Conservation (phyloP, 768 basidiomycete genomes). For the Gloeostereum incarnatum region DNA sequence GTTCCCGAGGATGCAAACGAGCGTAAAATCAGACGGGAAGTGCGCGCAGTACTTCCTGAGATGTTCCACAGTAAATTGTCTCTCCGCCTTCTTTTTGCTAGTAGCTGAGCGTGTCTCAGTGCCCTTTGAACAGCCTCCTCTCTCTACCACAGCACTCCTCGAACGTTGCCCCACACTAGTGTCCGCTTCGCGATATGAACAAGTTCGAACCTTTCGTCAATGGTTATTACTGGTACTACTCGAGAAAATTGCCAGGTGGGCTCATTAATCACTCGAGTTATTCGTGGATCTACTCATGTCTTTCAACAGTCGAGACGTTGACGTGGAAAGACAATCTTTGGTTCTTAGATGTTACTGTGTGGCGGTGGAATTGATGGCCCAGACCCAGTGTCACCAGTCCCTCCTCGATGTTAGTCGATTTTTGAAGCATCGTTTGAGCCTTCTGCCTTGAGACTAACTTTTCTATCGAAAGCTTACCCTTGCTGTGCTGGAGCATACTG, state of each 20-base stretch:
- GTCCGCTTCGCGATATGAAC: conserved; percentile 60
- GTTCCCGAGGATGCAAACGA: conserved; percentile 67
- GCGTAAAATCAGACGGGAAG: conserved; percentile 60
- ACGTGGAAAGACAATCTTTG: conserved; percentile 19
- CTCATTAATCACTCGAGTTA: background rate
- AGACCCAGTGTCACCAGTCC: conserved; percentile 54
- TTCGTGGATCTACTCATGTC: conserved; percentile 2
- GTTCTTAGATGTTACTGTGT: conserved; percentile 50
- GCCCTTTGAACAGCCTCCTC: conserved; percentile 12
- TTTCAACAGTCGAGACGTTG: conserved; percentile 12
- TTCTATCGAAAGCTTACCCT: conserved; percentile 35
- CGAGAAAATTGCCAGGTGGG: conserved; percentile 42
- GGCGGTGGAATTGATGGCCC: conserved; percentile 50
- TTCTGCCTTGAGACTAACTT: background rate
- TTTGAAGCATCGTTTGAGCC: background rate
- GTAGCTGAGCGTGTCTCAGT: conserved; percentile 18
- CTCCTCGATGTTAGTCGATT: conserved; percentile 53
- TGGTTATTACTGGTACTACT: conserved; percentile 72
- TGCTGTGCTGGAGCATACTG: conserved; percentile 41
- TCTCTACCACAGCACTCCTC: conserved; percentile 29
- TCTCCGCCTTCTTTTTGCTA: background rate
- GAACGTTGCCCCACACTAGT: conserved; percentile 36
- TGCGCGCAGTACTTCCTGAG: conserved; percentile 53
- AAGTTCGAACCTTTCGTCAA: conserved; percentile 56
- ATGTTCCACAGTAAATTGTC: conserved; percentile 49